Base-by-base conservation (phyloP, 352 stramenopile species). In the Globisporangium splendens region DNA sequence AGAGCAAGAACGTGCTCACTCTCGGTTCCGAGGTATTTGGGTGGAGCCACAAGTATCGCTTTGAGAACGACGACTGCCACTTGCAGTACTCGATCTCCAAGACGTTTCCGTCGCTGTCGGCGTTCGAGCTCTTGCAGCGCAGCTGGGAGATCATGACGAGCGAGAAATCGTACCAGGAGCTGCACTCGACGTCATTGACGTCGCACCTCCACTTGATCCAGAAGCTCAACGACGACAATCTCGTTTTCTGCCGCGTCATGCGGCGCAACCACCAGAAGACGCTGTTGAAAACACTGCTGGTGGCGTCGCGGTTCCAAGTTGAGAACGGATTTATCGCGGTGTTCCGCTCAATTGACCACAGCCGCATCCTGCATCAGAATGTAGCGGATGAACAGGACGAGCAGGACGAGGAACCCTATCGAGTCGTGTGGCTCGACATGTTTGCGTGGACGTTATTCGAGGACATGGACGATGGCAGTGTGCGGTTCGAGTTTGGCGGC, bases 11-110 rank as follows among this genome's bases (percentile, higher is more conserved):
- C 48, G 42, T 63, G 18, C 68, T 67, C 50, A 59, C 64, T 7
- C 61, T 68, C 2, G 62, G 67, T 49, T 65, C 60, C 0, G 48
- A 77, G 22, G 72, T 80, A 13, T 50, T 80, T 15, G 71, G 71
- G 10, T 80, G 71, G 71, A 73, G 42, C 14, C 68, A 80, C 20
- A 63, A 62, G 24, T 72, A 74, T 47, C 62, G 68, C 17, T 62
- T 72, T 12, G 50, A 38, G 13, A 47, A 56, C 22, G 50, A 67
- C 43, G 61, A 48, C 20, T 46, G 52, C 18, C 39, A 56, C 0
- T 50, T 80, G 42, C 70, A 75, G 56, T 80, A 77, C 38, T 68
- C 68, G 38, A 70, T 80, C 20, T 57, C 46, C 20, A 80, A 80
- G 56, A 65, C 61, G 49, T 80, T 80, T 54, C 46, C 60, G 12